Evolutionary conservation across 176 grass and related monocot genomes (phyloP).

Genomic region (Rhipidocladum racemiflorum): DNA sequence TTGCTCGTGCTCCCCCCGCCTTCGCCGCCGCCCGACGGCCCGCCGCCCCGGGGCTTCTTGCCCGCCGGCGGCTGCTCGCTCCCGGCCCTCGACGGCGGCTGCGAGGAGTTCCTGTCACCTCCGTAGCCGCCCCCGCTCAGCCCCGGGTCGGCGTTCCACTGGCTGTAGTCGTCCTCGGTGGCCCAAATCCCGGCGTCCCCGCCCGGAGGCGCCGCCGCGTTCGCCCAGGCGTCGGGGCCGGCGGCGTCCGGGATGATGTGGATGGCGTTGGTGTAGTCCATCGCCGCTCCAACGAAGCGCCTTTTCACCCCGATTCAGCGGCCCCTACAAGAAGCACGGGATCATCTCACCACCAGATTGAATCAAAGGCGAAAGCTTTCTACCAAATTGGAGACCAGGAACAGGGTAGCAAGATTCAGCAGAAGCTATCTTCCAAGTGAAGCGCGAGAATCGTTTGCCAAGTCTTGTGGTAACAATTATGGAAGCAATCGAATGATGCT

Average conservation of each 20-base stretch:
- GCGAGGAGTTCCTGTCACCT: slow-evolving; percentile 40
- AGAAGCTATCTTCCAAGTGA: not conserved
- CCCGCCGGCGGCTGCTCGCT: slow-evolving; percentile 82
- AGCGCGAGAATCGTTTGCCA: not conserved
- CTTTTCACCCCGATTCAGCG: not conserved
- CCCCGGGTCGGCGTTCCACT: slow-evolving; percentile 58
- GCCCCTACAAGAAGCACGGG: not conserved
- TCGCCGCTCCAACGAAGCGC: not conserved
- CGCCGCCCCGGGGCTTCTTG: slow-evolving; percentile 60
- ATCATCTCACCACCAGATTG: not conserved
- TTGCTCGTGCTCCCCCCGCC: slow-evolving; percentile 45
- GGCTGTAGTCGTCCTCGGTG: slow-evolving; percentile 86
- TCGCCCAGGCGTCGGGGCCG: slow-evolving; percentile 55
- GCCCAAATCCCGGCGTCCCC: slow-evolving; percentile 69
- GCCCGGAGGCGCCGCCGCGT: slow-evolving; percentile 22
- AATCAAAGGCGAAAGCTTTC: not conserved
- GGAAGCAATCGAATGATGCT: not conserved
- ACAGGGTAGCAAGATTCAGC: not conserved
- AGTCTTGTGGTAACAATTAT: not conserved
- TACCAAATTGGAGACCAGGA: not conserved
- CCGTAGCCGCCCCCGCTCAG: slow-evolving; percentile 36
- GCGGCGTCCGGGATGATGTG: slow-evolving; percentile 71
- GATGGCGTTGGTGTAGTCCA: slow-evolving; percentile 84
- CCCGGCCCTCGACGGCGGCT: slow-evolving; percentile 63
- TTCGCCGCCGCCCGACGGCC: not conserved